phyloP scores from a whole-genome alignment of 2,329 filamentous ascomycete genomes.

The Cordyceps tenuipes region DNA sequence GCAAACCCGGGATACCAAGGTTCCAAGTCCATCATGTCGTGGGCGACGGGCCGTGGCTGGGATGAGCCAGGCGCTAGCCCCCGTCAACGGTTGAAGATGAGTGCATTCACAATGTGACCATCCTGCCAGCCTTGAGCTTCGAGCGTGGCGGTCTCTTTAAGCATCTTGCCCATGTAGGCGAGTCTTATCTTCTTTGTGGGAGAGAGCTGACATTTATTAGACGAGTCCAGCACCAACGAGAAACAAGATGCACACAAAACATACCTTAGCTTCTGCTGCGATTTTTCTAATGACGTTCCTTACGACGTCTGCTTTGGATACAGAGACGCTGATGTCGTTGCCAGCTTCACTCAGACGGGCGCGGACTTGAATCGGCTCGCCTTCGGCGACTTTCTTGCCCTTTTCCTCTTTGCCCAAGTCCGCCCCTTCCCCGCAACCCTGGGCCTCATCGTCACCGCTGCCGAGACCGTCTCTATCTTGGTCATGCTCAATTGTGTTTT shows the following conservation, averaged over 20 bases:
- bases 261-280: conserved; percentile 54
- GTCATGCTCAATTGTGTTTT: conserved; percentile 38
- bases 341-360: conserved; percentile 60
- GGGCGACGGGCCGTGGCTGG: not conserved
- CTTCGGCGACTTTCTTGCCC: conserved; percentile 47
- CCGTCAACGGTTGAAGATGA: conserved; percentile 49
- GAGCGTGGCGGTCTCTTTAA: conserved; percentile 60
- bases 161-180: conserved; percentile 71
- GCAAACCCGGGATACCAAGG: not conserved
- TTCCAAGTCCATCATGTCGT: conserved; percentile 5
- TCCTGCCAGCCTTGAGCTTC: conserved; percentile 65
- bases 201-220: conserved; percentile 39
- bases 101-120: conserved; percentile 68
- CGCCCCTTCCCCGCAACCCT: conserved; percentile 24
- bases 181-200: conserved; percentile 56
- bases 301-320: conserved; percentile 56
- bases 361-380: conserved; percentile 47
- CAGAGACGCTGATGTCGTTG: conserved; percentile 51
- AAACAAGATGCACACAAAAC: conserved; percentile 20
- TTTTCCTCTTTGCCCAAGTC: conserved; percentile 45
- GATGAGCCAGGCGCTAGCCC: not conserved
- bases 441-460: conserved; percentile 28
- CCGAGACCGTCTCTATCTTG: conserved; percentile 26
- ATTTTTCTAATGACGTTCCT: conserved; percentile 54
- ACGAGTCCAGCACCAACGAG: not conserved